phyloP scores from a whole-genome alignment of 2,329 filamentous ascomycete species.

The Hypoxylon sp. region DNA sequence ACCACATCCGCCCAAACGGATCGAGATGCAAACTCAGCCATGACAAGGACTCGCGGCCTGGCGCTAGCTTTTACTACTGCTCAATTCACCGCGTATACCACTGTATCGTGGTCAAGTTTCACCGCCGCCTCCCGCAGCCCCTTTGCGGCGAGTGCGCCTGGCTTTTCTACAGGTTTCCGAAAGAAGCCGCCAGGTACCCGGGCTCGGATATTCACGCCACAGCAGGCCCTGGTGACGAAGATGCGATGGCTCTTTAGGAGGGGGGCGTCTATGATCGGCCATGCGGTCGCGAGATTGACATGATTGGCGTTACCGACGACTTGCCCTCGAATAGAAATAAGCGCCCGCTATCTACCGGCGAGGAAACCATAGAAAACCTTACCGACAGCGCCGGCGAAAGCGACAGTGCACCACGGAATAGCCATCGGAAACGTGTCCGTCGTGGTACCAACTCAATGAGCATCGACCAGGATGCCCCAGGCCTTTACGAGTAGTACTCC shows the following conservation, averaged over 20 bases:
- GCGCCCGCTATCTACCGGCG: constrained; percentile 5
- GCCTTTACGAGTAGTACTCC: constrained; percentile 25
- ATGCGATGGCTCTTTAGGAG: neutral
- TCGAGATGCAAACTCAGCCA: constrained; percentile 33
- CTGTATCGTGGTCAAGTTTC: constrained; percentile 26
- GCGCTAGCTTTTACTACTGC: constrained; percentile 42
- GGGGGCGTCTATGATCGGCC: neutral
- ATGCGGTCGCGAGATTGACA: neutral
- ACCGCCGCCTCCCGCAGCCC: constrained; percentile 35
- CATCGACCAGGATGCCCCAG: neutral
- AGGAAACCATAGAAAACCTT: constrained; percentile 15
- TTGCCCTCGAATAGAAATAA: neutral
- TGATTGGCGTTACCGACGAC: neutral
- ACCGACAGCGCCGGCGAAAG: neutral
- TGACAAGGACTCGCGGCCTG: constrained; percentile 30
- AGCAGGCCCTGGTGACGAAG: neutral
- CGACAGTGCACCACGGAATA: neutral
- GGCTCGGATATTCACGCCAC: constrained; percentile 25
- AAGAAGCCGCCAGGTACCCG: constrained; percentile 32
- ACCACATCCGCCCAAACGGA: constrained; percentile 28
- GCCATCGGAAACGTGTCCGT: neutral
- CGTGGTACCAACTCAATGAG: neutral
- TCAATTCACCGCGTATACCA: constrained; percentile 42
- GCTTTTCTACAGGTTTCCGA: constrained; percentile 40
- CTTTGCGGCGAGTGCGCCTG: constrained; percentile 44